Evolutionary conservation across 2,329 filamentous ascomycete genomes (phyloP).

Genomic region (Cadophora gregata): DNA sequence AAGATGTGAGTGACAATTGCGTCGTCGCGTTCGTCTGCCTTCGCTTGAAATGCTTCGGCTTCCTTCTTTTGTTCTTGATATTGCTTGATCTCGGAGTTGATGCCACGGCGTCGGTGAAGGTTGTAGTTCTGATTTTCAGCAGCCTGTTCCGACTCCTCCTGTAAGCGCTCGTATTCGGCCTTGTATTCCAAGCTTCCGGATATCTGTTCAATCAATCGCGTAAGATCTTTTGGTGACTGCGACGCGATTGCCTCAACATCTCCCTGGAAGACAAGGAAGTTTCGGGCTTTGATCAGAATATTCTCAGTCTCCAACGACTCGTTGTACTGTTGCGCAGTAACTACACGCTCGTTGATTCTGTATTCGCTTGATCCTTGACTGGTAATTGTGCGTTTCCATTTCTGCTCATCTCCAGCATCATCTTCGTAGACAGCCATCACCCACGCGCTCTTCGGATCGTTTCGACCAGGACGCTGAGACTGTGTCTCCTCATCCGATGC

Average conservation of each 20-base stretch:
- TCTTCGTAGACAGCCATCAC: slow-evolving; percentile 99
- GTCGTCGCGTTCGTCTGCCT: slow-evolving; percentile 87
- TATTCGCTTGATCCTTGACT: slow-evolving; percentile 90
- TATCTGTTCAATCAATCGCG: slow-evolving; percentile 93
- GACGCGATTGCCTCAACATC: slow-evolving; percentile 97
- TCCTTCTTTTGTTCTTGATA: slow-evolving; percentile 97
- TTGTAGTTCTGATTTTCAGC: slow-evolving; percentile 89
- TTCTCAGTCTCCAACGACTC: slow-evolving; percentile 90
- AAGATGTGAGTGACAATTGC: slow-evolving; percentile 92
- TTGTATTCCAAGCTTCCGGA: slow-evolving; percentile 96
- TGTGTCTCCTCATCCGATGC: slow-evolving; percentile 62
- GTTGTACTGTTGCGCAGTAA: slow-evolving; percentile 92
- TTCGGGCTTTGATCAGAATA: slow-evolving; percentile 96
- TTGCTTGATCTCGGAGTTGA: slow-evolving; percentile 97
- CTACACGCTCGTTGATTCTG: slow-evolving; percentile 90
- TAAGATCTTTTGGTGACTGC: slow-evolving; percentile 92
- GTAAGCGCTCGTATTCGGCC: slow-evolving; percentile 89
- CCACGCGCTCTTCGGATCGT: slow-evolving; percentile 94
- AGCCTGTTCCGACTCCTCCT: slow-evolving; percentile 83
- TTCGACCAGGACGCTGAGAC: slow-evolving; percentile 68
- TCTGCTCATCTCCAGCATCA: slow-evolving; percentile 91
- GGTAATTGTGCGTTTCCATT: slow-evolving; percentile 95
- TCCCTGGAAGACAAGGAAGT: slow-evolving; percentile 98
- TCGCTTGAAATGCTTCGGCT: slow-evolving; percentile 90
- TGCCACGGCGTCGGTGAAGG: slow-evolving; percentile 85